Base-by-base conservation (phyloP, 23 red algal genomes). In the Pyropia yezoensis region DNA sequence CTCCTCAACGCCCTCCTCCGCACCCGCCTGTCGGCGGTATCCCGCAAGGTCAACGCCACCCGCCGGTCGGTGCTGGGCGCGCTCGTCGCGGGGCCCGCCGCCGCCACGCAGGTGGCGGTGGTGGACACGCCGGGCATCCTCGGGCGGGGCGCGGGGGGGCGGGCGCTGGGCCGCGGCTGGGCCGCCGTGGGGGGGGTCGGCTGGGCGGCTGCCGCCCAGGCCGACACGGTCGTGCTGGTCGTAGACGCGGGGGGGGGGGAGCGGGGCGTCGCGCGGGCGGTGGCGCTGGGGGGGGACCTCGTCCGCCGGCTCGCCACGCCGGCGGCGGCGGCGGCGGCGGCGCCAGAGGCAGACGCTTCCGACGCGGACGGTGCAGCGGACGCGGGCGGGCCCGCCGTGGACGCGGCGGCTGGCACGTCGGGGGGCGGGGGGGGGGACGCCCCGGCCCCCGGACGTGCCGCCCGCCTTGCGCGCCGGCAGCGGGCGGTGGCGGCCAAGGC, bases 21-120 rank as follows among this genome's bases (percentile, higher is more conserved):
- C 27, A 52, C 19, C 23, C 82, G 80, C 23, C 33, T 87, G 17
- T 72, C 79, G 3, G 82, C 83, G 1, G 90, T 95, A 16, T 83
- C 80, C 25, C 74, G 90, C 27, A 95, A 95, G 61, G 61, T 75
- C 57, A 87, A 95, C 74, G 78, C 90, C 13, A 95, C 90, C 4
- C 77, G 75, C n/a, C 51, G 49, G 27, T 70, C 65, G 15, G 74
- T 78, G 20, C 29, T 61, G 23, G 81, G 73, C 5, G 76, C 67
- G 21, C 75, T 71, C 52, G 87, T 81, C 1, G 8, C 25, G 18
- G 68, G 18, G 26, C 4, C 39, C 9, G 39, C 0, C 39, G 61
- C 50, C 19, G 69, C 76, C 32, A 55, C 67, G 17, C 86, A 90
- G 51, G 67, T 95, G 9, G 64, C 69, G 33, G 49, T 95, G n/a